phyloP scores from a whole-genome alignment of 2,329 filamentous ascomycete genomes.

The Fusarium sp. region DNA sequence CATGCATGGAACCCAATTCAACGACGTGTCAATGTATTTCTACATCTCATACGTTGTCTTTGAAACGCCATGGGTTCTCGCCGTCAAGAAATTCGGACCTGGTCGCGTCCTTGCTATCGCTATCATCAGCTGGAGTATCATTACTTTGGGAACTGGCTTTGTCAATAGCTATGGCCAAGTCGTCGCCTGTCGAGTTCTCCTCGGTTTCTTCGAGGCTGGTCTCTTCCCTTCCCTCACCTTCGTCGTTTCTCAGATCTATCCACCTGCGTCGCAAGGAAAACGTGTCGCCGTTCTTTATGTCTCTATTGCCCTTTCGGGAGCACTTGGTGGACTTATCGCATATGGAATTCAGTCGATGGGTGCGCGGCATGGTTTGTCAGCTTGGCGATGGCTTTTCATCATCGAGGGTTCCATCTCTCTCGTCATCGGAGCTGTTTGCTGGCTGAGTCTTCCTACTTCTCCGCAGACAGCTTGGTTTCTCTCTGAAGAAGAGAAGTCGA shows the following conservation, averaged over 20 bases:
- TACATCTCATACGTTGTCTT: constrained; percentile 48
- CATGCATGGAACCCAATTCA: constrained; percentile 46
- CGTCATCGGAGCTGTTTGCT: constrained; percentile 41
- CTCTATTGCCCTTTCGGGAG: constrained; percentile 45
- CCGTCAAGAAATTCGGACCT: constrained; percentile 46
- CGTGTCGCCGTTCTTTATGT: constrained; percentile 46
- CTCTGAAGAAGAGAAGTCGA: constrained; percentile 50
- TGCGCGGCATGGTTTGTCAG: constrained; percentile 54
- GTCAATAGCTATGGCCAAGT: constrained; percentile 41
- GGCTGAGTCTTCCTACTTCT: constrained; percentile 57
- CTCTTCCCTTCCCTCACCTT: constrained; percentile 46
- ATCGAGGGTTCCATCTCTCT: constrained; percentile 53
- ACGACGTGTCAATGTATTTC: constrained; percentile 44
- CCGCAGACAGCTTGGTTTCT: constrained; percentile 58
- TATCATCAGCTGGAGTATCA: constrained; percentile 47
- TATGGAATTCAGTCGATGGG: constrained; percentile 54
- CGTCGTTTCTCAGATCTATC: constrained; percentile 8
- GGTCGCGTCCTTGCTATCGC: constrained; percentile 41
- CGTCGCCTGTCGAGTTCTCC: constrained; percentile 44
- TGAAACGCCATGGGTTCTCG: constrained; percentile 45
- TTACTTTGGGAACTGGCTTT: constrained; percentile 47
- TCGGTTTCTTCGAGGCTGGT: constrained; percentile 50
- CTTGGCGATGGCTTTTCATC: constrained; percentile 64
- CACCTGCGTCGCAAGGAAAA: constrained; percentile 39
- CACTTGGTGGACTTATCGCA: constrained; percentile 44